These are phyloP conservation scores for Colletotrichum zoysiae DNA, from an alignment of 2,329 filamentous ascomycete genomes.

Conservation along the genomic window DNA sequence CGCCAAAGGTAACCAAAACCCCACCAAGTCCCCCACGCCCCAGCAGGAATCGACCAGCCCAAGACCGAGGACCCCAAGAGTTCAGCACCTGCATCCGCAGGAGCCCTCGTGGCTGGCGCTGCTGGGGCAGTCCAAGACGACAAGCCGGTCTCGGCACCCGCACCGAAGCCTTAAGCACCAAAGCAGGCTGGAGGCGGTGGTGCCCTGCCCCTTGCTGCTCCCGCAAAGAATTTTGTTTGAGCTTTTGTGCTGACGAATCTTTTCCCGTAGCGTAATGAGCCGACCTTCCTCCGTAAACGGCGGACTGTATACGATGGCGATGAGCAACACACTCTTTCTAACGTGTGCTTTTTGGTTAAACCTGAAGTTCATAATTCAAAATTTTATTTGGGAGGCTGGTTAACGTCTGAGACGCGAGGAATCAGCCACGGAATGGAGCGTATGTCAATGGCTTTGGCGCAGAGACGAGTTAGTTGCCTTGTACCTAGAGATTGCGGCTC, in stretches of 20 bases:
- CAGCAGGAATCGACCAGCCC: conserved; percentile 11
- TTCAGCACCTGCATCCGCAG: conserved; percentile 19
- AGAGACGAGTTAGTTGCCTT: background rate
- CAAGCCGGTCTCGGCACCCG: background rate
- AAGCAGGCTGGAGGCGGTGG: conserved; percentile 1
- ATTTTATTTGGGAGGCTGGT: background rate
- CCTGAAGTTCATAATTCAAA: conserved; percentile 14
- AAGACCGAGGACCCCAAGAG: background rate
- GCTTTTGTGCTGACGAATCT: conserved; percentile 32
- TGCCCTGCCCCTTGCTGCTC: conserved; percentile 24
- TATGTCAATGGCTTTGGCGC: conserved; percentile 8
- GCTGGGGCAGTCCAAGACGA: conserved; percentile 15
- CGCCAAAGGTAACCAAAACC: conserved; percentile 26
- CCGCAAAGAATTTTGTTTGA: conserved; percentile 20
- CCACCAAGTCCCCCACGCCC: conserved; percentile 13
- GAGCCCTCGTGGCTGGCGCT: conserved; percentile 31
- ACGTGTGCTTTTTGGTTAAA: conserved; percentile 5
- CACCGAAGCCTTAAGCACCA: conserved; percentile 4
- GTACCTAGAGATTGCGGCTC: conserved; percentile 27
- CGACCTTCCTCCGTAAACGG: conserved; percentile 8
- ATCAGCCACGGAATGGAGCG: background rate
- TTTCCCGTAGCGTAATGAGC: conserved; percentile 27
- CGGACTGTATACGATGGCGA: conserved; percentile 4
- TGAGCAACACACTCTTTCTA: conserved; percentile 15
- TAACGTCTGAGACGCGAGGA: background rate